phyloP scores from a whole-genome alignment of 164 flowering plant species.

The Aristolochia californica region DNA sequence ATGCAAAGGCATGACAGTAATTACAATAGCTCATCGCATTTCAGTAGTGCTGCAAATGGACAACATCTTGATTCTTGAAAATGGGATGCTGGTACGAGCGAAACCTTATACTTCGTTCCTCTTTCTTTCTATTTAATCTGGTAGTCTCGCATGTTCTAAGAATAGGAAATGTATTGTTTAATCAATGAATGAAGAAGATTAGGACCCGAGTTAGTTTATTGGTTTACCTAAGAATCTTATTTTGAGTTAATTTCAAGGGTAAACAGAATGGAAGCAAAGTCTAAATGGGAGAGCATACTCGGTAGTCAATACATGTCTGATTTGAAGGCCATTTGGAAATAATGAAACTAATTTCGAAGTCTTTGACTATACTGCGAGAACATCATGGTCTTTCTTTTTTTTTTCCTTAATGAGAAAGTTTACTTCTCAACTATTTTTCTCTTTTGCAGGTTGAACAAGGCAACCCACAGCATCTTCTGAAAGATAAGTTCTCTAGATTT shows the following conservation, averaged over 20 bases:
- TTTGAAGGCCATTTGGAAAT: too few species aligned
- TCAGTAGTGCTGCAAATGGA: slow-evolving; percentile 82
- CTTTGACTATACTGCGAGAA: neutral
- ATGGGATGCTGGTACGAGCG: slow-evolving; percentile 58
- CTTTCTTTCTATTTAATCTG: too few species aligned
- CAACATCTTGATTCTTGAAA: slow-evolving; percentile 62
- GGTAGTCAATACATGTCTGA: too few species aligned
- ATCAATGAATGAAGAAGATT: too few species aligned
- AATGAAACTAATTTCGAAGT: too few species aligned
- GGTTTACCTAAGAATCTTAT: too few species aligned
- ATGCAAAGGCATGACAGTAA: slow-evolving; percentile 70
- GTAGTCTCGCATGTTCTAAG: too few species aligned
- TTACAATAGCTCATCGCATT: slow-evolving; percentile 96
- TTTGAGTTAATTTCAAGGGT: too few species aligned
- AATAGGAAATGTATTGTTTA: too few species aligned
- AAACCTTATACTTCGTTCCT: neutral
- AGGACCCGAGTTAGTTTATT: too few species aligned
- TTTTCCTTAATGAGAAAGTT: neutral
- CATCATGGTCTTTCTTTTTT: neutral
- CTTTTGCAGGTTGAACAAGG: slow-evolving; percentile 73
- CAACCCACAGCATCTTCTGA: slow-evolving; percentile 57
- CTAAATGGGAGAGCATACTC: too few species aligned
- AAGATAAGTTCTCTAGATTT: slow-evolving; percentile 50
- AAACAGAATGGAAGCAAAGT: too few species aligned
- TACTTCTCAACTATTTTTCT: neutral